Conservation (phyloP, 495 filamentous ascomycete species). For the Copromyces sp. region DNA sequence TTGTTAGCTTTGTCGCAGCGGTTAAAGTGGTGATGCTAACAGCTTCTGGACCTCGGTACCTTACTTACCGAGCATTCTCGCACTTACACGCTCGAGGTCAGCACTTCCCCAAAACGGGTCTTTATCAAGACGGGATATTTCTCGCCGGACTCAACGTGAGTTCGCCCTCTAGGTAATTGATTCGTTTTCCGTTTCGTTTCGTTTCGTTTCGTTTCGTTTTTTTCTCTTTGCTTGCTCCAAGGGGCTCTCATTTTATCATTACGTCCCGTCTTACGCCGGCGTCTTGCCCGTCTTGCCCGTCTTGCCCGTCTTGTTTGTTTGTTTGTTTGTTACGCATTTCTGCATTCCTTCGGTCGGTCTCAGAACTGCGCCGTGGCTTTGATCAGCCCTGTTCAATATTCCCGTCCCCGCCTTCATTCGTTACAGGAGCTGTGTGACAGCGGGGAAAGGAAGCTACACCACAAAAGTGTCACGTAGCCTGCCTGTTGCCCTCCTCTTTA, state of each 20-base stretch:
- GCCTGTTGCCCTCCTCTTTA: background rate
- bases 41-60: background rate
- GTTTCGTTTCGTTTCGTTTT: background rate
- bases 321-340: background rate
- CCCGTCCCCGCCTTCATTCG: background rate
- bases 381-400: background rate
- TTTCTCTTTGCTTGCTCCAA: background rate
- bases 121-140: background rate
- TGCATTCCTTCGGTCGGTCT: background rate
- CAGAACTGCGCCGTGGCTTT: background rate
- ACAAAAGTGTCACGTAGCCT: background rate
- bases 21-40: accelerated
- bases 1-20: background rate
- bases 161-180: background rate
- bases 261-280: background rate
- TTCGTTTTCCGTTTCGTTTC: background rate
- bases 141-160: background rate
- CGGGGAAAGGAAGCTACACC: background rate
- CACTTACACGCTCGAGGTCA: background rate
- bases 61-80: background rate
- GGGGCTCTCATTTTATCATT: background rate
- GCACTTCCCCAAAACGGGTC: background rate
- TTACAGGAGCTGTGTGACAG: background rate
- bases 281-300: background rate
- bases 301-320: background rate